phyloP scores from a whole-genome alignment of 2,329 filamentous ascomycete species.

The Pseudocercospora ulei region DNA sequence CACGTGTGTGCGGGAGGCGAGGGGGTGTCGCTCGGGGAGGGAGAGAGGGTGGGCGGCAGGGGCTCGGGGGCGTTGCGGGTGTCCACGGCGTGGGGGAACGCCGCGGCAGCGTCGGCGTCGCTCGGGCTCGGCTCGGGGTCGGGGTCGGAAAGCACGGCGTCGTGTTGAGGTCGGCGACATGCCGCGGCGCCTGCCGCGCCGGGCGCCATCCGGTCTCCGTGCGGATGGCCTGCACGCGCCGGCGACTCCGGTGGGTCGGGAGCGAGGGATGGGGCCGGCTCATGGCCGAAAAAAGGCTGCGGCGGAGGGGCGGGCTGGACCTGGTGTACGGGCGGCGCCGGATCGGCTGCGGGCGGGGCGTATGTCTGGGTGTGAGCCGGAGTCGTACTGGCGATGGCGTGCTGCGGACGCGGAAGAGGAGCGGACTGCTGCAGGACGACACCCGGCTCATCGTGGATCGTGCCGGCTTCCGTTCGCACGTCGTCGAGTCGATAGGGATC shows the following conservation, averaged over 20 bases:
- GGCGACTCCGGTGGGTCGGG: slow-evolving; percentile 13
- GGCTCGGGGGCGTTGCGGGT: slow-evolving; percentile 1
- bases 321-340: slow-evolving; percentile 18
- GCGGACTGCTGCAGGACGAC: slow-evolving; percentile 28
- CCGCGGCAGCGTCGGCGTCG: slow-evolving; percentile 2
- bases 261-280: slow-evolving; percentile 17
- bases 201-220: slow-evolving; percentile 48
- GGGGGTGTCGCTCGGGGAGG: not conserved
- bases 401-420: slow-evolving; percentile 12
- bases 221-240: slow-evolving; percentile 33
- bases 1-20: no score
- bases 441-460: slow-evolving; percentile 13
- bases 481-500: slow-evolving; percentile 30
- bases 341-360: slow-evolving; percentile 22
- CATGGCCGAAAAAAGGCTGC: slow-evolving; percentile 27
- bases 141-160: slow-evolving; percentile 10
- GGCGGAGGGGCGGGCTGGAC: slow-evolving; percentile 11
- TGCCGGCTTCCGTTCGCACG: slow-evolving; percentile 20
- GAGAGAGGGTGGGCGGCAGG: not conserved
- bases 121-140: slow-evolving; percentile 2
- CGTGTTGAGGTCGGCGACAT: slow-evolving; percentile 23
- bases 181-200: slow-evolving; percentile 34
- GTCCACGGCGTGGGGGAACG: slow-evolving; percentile 1
- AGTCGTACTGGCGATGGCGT: slow-evolving; percentile 19
- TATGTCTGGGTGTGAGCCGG: slow-evolving; percentile 24